Conservation (phyloP, 164 flowering plant genomes). For the Umbilicus rupestris region DNA sequence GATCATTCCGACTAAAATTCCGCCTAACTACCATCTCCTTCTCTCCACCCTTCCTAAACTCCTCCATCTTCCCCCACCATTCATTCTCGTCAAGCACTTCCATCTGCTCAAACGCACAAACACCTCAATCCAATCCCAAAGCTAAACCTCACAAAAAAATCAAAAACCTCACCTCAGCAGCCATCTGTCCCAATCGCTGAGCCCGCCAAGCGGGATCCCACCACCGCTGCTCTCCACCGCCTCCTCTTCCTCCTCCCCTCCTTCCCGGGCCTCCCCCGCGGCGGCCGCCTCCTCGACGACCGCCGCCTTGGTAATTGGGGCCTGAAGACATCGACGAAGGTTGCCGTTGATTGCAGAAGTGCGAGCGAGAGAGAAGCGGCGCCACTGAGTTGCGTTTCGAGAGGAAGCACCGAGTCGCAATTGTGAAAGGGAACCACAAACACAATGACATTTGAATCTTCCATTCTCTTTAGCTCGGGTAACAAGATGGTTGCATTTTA, state of each 20-base stretch:
- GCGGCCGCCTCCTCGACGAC: slow-evolving; percentile 44
- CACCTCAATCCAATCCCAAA: background rate
- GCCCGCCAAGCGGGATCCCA: slow-evolving; percentile 97
- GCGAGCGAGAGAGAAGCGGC: background rate
- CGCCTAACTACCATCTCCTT: slow-evolving; percentile 74
- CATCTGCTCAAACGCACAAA: slow-evolving; percentile 22
- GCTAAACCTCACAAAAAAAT: background rate
- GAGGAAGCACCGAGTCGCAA: background rate
- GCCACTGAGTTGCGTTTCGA: background rate
- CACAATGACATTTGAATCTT: background rate
- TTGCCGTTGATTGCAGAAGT: background rate
- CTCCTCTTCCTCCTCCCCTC: slow-evolving; percentile 47
- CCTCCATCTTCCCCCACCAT: slow-evolving; percentile 74
- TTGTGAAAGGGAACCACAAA: background rate
- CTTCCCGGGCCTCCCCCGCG: slow-evolving; percentile 40
- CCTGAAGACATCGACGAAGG: slow-evolving; percentile 45
- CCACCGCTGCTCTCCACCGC: slow-evolving; percentile 88
- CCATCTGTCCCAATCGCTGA: slow-evolving; percentile 56
- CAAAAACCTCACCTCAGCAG: slow-evolving; percentile 43
- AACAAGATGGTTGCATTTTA: too few species aligned
- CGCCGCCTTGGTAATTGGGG: slow-evolving; percentile 58
- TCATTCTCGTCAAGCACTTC: slow-evolving; percentile 71
- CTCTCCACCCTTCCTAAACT: slow-evolving; percentile 54
- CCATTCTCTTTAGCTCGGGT: too few species aligned
- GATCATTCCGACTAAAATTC: slow-evolving; percentile 58